Conservation (phyloP, 257 asterid species). For the Parsonsia alboflavescens region DNA sequence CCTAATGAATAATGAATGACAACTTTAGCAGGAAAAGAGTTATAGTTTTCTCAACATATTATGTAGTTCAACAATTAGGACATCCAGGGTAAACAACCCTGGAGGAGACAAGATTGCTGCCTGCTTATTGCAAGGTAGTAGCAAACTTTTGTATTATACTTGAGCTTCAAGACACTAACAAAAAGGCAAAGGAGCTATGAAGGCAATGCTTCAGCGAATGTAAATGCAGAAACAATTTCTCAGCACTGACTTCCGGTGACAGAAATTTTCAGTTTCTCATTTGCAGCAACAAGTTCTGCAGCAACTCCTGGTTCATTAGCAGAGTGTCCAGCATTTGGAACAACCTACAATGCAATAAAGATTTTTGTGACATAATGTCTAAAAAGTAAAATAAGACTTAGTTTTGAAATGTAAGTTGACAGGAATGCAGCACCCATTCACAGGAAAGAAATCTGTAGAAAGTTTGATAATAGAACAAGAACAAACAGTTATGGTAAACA, state of each 20-base stretch:
- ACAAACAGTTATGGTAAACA: not conserved
- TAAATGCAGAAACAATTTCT: not conserved
- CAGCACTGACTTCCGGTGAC: constrained; percentile 21
- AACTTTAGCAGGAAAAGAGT: too few relatives aligned
- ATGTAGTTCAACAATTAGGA: not conserved
- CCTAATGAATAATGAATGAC: not conserved
- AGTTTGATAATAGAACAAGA: not conserved
- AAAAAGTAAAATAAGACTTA: not conserved
- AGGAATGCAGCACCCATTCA: not conserved
- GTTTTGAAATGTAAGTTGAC: not conserved
- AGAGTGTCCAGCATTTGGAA: constrained; percentile 90
- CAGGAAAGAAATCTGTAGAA: not conserved
- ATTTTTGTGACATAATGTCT: not conserved
- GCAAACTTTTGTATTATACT: not conserved
- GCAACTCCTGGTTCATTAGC: constrained; percentile 85
- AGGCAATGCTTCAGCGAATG: not conserved
- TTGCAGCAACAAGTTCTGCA: constrained; percentile 79
- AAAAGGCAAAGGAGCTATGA: not conserved
- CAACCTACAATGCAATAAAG: constrained; percentile 40
- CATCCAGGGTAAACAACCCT: not conserved
- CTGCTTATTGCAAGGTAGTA: not conserved
- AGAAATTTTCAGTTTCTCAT: constrained; percentile 60
- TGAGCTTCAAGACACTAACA: not conserved
- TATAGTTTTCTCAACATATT: too few relatives aligned
- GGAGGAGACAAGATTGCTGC: not conserved